These are phyloP conservation scores for Irpex rosettiformis DNA, from an alignment of 1,284 basidiomycete species.

Conservation along the genomic window DNA sequence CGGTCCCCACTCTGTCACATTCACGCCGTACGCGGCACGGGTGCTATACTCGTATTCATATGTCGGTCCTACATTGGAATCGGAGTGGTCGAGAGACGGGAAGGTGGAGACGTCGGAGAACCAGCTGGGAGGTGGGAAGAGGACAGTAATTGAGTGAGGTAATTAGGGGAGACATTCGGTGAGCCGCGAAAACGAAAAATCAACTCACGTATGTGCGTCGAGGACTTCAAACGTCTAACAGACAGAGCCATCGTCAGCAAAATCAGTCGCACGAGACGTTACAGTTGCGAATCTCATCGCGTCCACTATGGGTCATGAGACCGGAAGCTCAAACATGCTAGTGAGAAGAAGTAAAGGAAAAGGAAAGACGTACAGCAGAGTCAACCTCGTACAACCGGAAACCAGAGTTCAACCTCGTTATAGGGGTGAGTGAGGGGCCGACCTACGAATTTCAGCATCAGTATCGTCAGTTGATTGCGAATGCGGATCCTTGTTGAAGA, in stretches of 20 bases:
- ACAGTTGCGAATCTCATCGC: too few relatives aligned
- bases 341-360: not conserved
- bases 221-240: conserved; percentile 74
- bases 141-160: too few relatives aligned
- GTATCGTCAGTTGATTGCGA: too few relatives aligned
- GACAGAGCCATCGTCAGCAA: too few relatives aligned
- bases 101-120: conserved; percentile 57
- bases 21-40: conserved; percentile 62
- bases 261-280: too few relatives aligned
- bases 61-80: conserved; percentile 60
- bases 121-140: too few relatives aligned
- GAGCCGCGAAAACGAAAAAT: too few relatives aligned
- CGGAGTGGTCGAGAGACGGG: conserved; percentile 47
- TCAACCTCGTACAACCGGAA: conserved; percentile 81
- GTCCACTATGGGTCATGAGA: too few relatives aligned
- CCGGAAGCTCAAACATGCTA: too few relatives aligned
- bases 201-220: conserved; percentile 66
- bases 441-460: too few relatives aligned
- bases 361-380: conserved; percentile 49
- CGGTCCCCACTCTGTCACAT: conserved; percentile 57
- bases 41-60: conserved; percentile 73
- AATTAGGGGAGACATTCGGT: too few relatives aligned
- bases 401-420: conserved; percentile 74
- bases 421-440: conserved; percentile 70
- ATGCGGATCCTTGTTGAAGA: too few relatives aligned